phyloP scores from a whole-genome alignment of 257 asterid species.

The Nicotiana attenuata region DNA sequence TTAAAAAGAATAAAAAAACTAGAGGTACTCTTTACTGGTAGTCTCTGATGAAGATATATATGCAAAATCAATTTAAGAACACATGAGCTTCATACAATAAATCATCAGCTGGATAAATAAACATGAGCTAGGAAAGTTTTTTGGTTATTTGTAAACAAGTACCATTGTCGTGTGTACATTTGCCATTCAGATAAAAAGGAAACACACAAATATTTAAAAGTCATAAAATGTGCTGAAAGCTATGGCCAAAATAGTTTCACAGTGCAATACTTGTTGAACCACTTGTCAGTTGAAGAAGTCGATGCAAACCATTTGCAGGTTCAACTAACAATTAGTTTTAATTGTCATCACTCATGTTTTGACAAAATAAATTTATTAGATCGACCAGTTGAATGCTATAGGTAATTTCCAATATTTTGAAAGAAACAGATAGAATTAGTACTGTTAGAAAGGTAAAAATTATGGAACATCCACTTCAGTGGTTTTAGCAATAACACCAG shows the following conservation, averaged over 20 bases:
- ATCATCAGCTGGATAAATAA: background rate
- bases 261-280: background rate
- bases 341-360: background rate
- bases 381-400: background rate
- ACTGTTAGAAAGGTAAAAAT: background rate
- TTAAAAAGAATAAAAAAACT: constrained; percentile 16
- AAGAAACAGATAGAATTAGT: background rate
- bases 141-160: background rate
- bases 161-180: background rate
- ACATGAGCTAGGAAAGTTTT: background rate
- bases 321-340: background rate
- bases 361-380: background rate
- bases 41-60: background rate
- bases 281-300: background rate
- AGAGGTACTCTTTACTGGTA: background rate
- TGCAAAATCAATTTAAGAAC: background rate
- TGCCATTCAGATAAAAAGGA: background rate
- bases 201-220: background rate
- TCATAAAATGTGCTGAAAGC: background rate
- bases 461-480: background rate
- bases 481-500: background rate
- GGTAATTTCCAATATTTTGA: background rate
- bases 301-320: background rate
- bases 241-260: background rate
- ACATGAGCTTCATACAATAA: background rate